Percentiles rank a stretch among this genome's conserved stretches.
phyloP scores from a whole-genome alignment of 2,329 filamentous ascomycete species.

The Phaeosphaeria sp. region DNA sequence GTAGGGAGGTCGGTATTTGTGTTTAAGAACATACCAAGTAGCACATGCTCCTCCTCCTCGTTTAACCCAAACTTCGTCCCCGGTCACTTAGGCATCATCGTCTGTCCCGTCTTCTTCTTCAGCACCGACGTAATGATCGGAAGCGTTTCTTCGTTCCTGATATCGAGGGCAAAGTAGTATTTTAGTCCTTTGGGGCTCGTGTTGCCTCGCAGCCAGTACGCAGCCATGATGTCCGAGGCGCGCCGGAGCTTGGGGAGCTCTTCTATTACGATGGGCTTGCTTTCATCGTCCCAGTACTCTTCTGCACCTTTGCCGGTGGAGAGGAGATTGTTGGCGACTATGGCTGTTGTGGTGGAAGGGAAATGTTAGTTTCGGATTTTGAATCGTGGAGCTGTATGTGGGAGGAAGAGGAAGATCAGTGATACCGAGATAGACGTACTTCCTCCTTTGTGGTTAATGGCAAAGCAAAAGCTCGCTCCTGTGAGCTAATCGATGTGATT shows the following conservation, averaged over 20 bases:
- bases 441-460: not conserved
- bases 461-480: constrained; percentile 7
- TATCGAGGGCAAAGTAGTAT: constrained; percentile 9
- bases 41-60: no score
- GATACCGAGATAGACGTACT: not conserved
- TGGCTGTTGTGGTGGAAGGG: no score
- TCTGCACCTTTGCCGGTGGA: no score
- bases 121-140: constrained; percentile 8
- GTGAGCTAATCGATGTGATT: constrained; percentile 4
- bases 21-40: no score
- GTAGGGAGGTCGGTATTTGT: no score
- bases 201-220: constrained; percentile 14
- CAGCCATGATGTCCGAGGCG: constrained; percentile 19
- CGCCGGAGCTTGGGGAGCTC: constrained; percentile 1
- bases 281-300: not conserved
- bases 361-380: no score
- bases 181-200: constrained; percentile 4
- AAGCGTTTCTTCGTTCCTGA: constrained; percentile 10
- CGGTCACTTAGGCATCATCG: no score
- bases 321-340: no score
- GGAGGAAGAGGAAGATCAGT: no score
- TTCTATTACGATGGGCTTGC: no score
- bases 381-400: no score
- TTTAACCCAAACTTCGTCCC: no score
- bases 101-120: not conserved